These are phyloP conservation scores for Trypanosoma congolense DNA, from an alignment of 208 protist species.

Conservation along the genomic window DNA sequence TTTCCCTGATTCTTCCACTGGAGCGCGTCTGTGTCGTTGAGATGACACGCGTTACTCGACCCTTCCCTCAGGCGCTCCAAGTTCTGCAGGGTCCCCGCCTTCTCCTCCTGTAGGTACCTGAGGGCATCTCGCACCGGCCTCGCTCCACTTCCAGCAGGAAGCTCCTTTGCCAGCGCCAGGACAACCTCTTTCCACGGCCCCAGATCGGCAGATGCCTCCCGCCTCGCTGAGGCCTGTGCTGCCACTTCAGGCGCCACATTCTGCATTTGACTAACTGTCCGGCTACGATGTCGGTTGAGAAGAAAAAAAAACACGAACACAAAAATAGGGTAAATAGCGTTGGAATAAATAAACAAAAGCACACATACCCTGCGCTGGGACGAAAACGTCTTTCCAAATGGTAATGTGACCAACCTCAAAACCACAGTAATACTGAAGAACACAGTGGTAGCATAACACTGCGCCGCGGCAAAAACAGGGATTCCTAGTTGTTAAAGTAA, in stretches of 20 bases:
- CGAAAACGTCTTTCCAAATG: no score
- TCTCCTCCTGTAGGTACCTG: constrained; percentile 17
- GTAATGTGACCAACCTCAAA: no score
- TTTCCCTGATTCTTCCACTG: constrained; percentile 81
- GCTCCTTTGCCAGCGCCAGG: constrained; percentile 20
- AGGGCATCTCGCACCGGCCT: constrained; percentile 54
- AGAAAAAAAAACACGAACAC: background rate
- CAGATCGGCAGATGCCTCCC: constrained; percentile 16
- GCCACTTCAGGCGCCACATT: constrained; percentile 14
- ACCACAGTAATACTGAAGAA: no score
- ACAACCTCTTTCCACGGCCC: constrained; percentile 9
- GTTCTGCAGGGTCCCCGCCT: constrained; percentile 26
- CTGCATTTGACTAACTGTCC: background rate
- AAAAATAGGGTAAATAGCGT: background rate
- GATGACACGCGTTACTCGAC: constrained; percentile 23
- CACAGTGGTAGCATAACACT: no score
- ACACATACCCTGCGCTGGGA: no score
- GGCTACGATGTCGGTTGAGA: background rate
- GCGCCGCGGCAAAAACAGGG: no score
- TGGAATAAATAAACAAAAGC: background rate
- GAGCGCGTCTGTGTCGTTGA: constrained; percentile 53
- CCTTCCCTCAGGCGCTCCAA: constrained; percentile 36
- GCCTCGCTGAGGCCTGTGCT: constrained; percentile 15
- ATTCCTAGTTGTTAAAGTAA: no score
- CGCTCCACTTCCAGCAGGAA: constrained; percentile 31